Base-by-base conservation (phyloP, 1,139 yeast genomes). In the Saccharomycopsis hybrid region DNA sequence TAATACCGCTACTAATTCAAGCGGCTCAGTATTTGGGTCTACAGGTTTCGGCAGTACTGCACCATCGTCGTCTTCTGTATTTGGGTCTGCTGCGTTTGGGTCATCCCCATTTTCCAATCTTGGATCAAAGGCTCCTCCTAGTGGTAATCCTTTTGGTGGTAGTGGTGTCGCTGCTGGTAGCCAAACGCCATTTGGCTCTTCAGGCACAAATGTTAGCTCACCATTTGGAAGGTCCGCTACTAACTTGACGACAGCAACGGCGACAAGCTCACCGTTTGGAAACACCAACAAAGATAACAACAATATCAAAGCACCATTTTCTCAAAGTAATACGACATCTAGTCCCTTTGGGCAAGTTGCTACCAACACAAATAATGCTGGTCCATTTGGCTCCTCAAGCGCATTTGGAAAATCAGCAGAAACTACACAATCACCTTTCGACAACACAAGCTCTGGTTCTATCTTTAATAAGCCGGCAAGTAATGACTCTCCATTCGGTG, bases 171-270 rank as follows among this genome's bases (percentile, higher is more conserved):
- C 36, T 4, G 40, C 44, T 28, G 25, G 9, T 35, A 41, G 30
- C 35, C 7, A 28, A 24, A 11, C 47, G 9, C 45, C 39, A n/a
- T 42, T 42, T 44, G 42, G 42, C 24, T n/a, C 39, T 4, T 3
- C 27, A 8, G 13, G 18, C 5, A 27, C 13, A n/a, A 40, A 33
- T 32, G 18, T 48, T 5, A 46, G 11, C 30, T 18, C 40, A 11
- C 44, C 51, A 28, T 48, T 46, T 47, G 50, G 51, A 35, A 24
- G 33, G 9, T 11, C 36, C n/a, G n/a, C n/a, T n/a, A n/a, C n/a
- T n/a, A n/a, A n/a, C n/a, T n/a, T n/a, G n/a, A n/a, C n/a, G n/a
- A n/a, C n/a, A 46, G n/a, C 38, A 43, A 36, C 11, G 32, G 7
- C 32, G n/a, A 24, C 33, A 2, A 13, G 24, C 4, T 18, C 31